Evolutionary conservation across 169 alveolate species (phyloP).

Genomic region (Perkinsus olseni): DNA sequence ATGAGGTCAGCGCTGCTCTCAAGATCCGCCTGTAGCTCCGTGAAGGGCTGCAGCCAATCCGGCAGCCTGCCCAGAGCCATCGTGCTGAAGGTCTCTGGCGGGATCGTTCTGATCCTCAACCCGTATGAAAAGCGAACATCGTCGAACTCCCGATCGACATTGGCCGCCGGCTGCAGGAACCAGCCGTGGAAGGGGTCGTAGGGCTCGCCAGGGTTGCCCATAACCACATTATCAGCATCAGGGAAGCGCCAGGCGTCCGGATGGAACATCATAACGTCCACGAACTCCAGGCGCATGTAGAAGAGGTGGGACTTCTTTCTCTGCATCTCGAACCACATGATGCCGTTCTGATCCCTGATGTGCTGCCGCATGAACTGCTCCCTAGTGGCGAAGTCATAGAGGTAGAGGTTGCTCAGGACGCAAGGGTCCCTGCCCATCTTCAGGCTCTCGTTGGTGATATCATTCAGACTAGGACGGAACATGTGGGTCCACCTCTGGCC

Average conservation of each 20-base stretch:
- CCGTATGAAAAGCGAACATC: not conserved
- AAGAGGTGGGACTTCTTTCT: slow-evolving; percentile 3
- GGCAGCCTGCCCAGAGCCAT: slow-evolving; percentile 12
- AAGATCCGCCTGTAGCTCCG: not conserved
- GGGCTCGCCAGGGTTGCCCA: slow-evolving; percentile 3
- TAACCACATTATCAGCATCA: not conserved
- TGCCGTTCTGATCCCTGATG: slow-evolving; percentile 5
- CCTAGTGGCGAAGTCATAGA: slow-evolving; percentile 3
- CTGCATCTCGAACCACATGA: slow-evolving; percentile 15
- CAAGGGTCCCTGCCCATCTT: slow-evolving; percentile 7
- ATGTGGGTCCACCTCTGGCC: slow-evolving; percentile 12
- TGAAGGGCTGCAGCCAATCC: slow-evolving; percentile 1
- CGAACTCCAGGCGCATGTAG: slow-evolving; percentile 11
- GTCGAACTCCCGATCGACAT: not conserved
- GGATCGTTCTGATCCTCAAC: not conserved
- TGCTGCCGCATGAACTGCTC: slow-evolving; percentile 15
- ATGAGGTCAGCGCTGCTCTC: not conserved
- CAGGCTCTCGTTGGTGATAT: slow-evolving; percentile 6
- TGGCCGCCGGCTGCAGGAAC: not conserved
- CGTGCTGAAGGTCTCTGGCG: not conserved
- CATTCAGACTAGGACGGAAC: slow-evolving; percentile 13
- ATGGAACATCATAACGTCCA: slow-evolving; percentile 7
- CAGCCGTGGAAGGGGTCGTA: slow-evolving; percentile 7
- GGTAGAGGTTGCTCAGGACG: slow-evolving; percentile 8
- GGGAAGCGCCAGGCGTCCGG: slow-evolving; percentile 14